A percentile compares a stretch with the other conserved stretches of the same genome.
Conservation (phyloP, 2,329 filamentous ascomycete species). For the Aspergillus hiratsukae region DNA sequence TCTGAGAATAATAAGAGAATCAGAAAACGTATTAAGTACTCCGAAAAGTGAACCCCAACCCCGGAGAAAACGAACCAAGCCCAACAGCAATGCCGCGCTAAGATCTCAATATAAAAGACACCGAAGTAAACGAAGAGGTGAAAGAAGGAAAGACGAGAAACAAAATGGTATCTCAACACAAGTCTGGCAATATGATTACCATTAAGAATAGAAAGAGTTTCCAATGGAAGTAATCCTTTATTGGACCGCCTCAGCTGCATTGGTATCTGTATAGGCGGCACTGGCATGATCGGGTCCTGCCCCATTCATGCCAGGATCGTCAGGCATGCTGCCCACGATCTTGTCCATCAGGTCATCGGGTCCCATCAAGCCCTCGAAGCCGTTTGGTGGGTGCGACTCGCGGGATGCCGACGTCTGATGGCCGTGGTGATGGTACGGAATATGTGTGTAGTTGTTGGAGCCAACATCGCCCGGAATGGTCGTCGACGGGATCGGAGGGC, state of each 20-base stretch:
- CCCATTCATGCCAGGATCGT: slow-evolving; percentile 31
- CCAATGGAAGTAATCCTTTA: slow-evolving; percentile 6
- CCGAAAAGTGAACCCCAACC: background rate
- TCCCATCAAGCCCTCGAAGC: slow-evolving; percentile 30
- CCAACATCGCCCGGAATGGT: slow-evolving; percentile 29
- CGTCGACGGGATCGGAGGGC: slow-evolving; percentile 19
- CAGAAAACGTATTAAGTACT: background rate
- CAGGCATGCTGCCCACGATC: slow-evolving; percentile 32
- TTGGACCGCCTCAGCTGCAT: slow-evolving; percentile 30
- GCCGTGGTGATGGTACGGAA: slow-evolving; percentile 27
- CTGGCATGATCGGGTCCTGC: slow-evolving; percentile 30
- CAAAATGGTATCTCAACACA: slow-evolving; percentile 3
- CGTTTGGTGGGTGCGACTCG: slow-evolving; percentile 28
- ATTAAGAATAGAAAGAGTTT: slow-evolving; percentile 18
- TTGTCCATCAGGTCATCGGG: slow-evolving; percentile 37
- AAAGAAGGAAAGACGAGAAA: background rate
- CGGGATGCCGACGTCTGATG: slow-evolving; percentile 29
- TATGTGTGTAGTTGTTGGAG: slow-evolving; percentile 27
- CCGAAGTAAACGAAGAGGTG: slow-evolving; percentile 1
- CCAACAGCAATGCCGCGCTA: background rate
- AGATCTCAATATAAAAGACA: slow-evolving; percentile 5
- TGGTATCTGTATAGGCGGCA: slow-evolving; percentile 27
- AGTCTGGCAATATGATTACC: slow-evolving; percentile 20
- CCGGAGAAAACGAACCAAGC: background rate
- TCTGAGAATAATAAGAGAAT: background rate